Base-by-base conservation (phyloP, 2,329 filamentous ascomycete species). In the Fusarium nodosum region DNA sequence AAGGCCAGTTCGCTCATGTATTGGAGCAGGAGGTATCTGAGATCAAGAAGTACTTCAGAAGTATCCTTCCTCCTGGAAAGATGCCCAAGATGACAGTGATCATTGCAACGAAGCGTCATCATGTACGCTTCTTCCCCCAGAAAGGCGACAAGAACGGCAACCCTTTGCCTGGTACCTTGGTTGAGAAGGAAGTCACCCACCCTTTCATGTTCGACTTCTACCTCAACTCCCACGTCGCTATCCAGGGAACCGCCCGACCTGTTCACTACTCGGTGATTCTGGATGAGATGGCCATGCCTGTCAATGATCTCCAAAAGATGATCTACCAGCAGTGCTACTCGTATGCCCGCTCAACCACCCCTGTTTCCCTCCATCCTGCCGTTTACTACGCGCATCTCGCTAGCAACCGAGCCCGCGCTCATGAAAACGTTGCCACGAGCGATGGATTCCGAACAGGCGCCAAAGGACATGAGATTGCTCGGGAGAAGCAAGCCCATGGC, bases 301-400 rank as follows among this genome's bases (percentile, higher is more conserved):
- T 90, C 0, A 89, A 92, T 42, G 85, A 90, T 3, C 83, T 99
- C 0, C 92, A 97, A 75, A 90, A 90, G 58, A 91, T 98, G 87
- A 91, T 98, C 24, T 98, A 98, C 74, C 91, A 97, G 71, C 94
- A 97, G 68, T 97, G 91, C 45, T 99, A 97, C 79, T 93, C 97
- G 58, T 99, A 97, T 76, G 90, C 91, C 57, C 89, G 96, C 18
- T 96, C 94, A 0, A 98, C 94, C 0, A 98, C 95, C 0, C 93
- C 96, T 0, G 94, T 99, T 0, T 97, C 94, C 0, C 80, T 96
- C 0, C 92, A 90, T 70, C 96, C 96, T 0, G 94, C 96, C 0
- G 91, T 98, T 1, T 99, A 99, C 85, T 99, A 99, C 73, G 94
- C 97, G 0, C 96, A 99, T 79, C 81, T 99, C 68, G 94, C 94